Conservation (phyloP, 164 flowering plant genomes). For the Liriodendron chinense region DNA sequence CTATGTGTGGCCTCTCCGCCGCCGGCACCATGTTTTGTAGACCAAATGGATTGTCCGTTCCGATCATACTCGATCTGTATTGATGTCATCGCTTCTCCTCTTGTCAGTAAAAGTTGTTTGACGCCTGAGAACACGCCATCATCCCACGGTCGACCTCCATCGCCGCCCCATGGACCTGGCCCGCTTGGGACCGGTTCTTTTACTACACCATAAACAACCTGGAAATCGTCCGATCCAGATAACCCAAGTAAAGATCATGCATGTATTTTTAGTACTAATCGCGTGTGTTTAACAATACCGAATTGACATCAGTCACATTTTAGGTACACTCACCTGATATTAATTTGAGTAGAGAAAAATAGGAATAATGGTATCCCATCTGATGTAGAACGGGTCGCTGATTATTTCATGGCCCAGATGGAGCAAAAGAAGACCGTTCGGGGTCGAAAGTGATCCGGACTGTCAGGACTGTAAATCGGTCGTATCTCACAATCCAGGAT, state of each 20-base stretch:
- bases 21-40: slow-evolving; percentile 60
- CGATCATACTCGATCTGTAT: slow-evolving; percentile 78
- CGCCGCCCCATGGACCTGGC: slow-evolving; percentile 92
- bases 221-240: not conserved
- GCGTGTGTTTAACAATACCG: too few relatives aligned
- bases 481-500: too few relatives aligned
- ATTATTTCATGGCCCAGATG: too few relatives aligned
- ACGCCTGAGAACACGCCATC: slow-evolving; percentile 80
- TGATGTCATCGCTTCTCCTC: slow-evolving; percentile 44
- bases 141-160: slow-evolving; percentile 83
- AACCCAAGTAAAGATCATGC: not conserved
- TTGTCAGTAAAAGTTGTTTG: slow-evolving; percentile 53
- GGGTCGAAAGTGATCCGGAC: too few relatives aligned
- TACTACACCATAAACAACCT: slow-evolving; percentile 41
- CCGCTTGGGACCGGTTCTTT: slow-evolving; percentile 68
- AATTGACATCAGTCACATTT: too few relatives aligned
- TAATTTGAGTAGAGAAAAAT: too few relatives aligned
- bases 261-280: too few relatives aligned
- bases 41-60: slow-evolving; percentile 74
- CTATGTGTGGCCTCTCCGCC: slow-evolving; percentile 40
- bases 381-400: too few relatives aligned
- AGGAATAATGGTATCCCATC: too few relatives aligned
- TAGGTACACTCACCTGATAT: too few relatives aligned
- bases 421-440: too few relatives aligned
- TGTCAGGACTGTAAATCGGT: too few relatives aligned